Base-by-base conservation (phyloP, 768 basidiomycete genomes). In the Leccinum uliginosum region DNA sequence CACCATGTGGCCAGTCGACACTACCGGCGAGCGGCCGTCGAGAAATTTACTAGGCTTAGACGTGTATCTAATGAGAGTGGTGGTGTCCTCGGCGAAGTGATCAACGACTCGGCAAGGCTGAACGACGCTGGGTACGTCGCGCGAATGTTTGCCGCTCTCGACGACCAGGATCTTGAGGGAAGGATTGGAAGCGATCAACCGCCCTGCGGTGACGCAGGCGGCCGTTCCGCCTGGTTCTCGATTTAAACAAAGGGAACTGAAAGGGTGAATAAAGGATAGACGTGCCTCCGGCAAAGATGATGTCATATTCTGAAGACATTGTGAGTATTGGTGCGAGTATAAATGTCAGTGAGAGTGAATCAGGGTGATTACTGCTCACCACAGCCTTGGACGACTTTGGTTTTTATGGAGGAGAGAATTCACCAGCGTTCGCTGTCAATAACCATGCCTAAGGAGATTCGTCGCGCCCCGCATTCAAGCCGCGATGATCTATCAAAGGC, bases 1-100 rank as follows among this genome's bases (percentile, higher is more conserved):
- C 6, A 87, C 62, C 40, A 76, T 79, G 51, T 79, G 75, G 0
- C 80, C 85, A 27, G 71, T 65, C 0, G 76, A 74, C 3, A 83
- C 75, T 38, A 80, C 48, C 5, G 71, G 60, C 4, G 71, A 62
- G 5, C 86, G 82, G 4, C 78, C 80, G 5, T 73, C 67, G 29
- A 78, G 67, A 51, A 75, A 80, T 0, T 73, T 69, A 59, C 78
- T 79, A 4, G 76, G 74, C 23, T 71, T 69, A 9, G 59, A 64
- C 6, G 51, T 49, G 55, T 85, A 73, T 56, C 74, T 72, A 2
- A 75, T 75, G 54, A 86, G 71, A 0, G 79, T 79, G 26, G 74
- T 75, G 38, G 72, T 72, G 4, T 62, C 70, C 3, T 73, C 71
- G 0, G 63, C 55, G 0, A 45, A 19, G 5, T 43, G 5, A 43